Evolutionary conservation across 208 protist species (phyloP), one percentile per base, ranked within the genome.

Genomic region (Crithidia sp.): DNA sequence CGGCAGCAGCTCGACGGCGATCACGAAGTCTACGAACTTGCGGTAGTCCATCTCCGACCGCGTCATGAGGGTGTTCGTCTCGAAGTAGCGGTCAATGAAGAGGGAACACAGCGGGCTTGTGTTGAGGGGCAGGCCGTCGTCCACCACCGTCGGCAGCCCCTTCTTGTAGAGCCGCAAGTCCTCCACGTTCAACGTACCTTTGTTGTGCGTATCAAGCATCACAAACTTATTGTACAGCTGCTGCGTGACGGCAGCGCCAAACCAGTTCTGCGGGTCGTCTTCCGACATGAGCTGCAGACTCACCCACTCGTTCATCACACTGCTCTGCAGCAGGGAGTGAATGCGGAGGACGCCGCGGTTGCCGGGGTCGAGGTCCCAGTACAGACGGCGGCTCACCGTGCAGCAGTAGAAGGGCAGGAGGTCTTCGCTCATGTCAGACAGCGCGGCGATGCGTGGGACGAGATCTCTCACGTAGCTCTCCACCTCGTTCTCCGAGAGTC

Each of bases 21-120:
- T 84, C 0, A 97, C 89, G 76, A 98, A 98, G 81, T 97, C 92
- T 2, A 98, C 90, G 83, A 96, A 98, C 52, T 93, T 94, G 19
- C 95, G 90, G 77, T 94, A 98, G 81, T 98, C 95, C 75, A 98
- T 81, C 73, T 97, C 92, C 17, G 84, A 83, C 17, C 83, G 84
- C 17, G 90, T 83, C 80, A 94, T 95, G 76, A 93, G 92, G 12
- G 90, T 87, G 74, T 88, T 94, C 19, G 91, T 96, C 56, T 97
- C 91, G 61, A 98, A 97, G 75, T 94, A 93, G 47, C 93, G 88
- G 41, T 97, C 86, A 71, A 98, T 87, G 47, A 98, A 98, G 39
- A 94, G 72, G 37, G 81, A 73, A 41, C 85, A 92, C 17, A 98
- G 86, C 16, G 89, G 90, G 62, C 91, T 92, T 10, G 87, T 80